A percentile compares a stretch with the other conserved stretches of the same genome.
phyloP scores from a whole-genome alignment of 805 yeast genomes.

The Saccharomyces kudriavzevii region DNA sequence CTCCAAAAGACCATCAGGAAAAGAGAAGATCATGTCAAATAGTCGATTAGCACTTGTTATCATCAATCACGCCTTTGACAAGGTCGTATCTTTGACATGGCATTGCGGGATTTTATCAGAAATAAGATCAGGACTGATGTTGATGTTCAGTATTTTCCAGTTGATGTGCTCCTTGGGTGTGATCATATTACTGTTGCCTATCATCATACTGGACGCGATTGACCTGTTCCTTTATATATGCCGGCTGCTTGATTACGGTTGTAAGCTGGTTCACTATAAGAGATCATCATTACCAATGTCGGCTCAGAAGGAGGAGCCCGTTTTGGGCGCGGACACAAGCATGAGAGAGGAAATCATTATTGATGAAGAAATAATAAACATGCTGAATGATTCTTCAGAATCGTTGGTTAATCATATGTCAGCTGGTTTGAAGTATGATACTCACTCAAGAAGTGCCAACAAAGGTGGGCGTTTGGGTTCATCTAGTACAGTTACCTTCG shows the following conservation, averaged over 20 bases:
- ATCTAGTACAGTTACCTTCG: constrained; percentile 4
- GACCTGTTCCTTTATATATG: not conserved
- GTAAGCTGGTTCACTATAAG: not conserved
- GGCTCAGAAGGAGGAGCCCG: constrained; percentile 30
- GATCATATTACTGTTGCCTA: not conserved
- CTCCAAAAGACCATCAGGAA: not conserved
- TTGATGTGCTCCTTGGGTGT: not conserved
- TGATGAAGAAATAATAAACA: constrained; percentile 6
- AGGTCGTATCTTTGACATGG: not conserved
- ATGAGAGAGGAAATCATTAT: constrained; percentile 32
- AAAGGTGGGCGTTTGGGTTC: constrained; percentile 13
- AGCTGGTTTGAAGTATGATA: constrained; percentile 11
- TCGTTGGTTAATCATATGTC: constrained; percentile 10
- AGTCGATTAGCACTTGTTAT: not conserved
- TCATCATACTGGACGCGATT: not conserved
- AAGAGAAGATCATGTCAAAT: not conserved
- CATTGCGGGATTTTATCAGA: not conserved
- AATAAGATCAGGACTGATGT: not conserved
- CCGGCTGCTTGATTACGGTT: not conserved
- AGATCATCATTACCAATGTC: constrained; percentile 25
- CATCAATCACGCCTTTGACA: not conserved
- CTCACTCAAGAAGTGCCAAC: constrained; percentile 21
- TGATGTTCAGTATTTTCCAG: not conserved
- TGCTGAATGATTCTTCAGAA: constrained; percentile 4
- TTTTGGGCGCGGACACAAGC: constrained; percentile 57